phyloP scores from a whole-genome alignment of 805 yeast genomes.

The Saccharomycopsis oosterbeekiorum region DNA sequence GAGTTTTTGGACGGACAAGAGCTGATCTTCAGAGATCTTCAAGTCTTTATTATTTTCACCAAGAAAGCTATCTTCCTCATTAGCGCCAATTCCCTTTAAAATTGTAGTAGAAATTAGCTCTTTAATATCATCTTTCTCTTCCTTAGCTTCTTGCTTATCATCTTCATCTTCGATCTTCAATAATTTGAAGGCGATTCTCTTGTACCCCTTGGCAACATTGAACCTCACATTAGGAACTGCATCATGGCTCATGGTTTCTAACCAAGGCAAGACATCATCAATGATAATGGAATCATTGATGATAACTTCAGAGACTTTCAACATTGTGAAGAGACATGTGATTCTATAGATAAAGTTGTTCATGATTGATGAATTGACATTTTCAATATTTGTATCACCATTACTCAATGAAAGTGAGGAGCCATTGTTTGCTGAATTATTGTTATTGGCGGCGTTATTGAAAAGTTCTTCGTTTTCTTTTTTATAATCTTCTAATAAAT shows the following conservation, averaged over 20 bases:
- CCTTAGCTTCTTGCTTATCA: background rate
- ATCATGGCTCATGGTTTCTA: constrained; percentile 62
- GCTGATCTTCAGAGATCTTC: background rate
- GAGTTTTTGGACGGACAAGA: background rate
- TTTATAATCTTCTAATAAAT: constrained; percentile 27
- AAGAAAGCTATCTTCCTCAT: background rate
- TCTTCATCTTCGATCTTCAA: constrained; percentile 18
- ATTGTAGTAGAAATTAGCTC: background rate
- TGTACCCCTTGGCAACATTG: constrained; percentile 81
- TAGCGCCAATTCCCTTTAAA: background rate
- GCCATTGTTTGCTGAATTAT: constrained; percentile 14
- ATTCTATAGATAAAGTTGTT: constrained; percentile 82
- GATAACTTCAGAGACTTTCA: constrained; percentile 71
- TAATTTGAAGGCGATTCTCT: constrained; percentile 42
- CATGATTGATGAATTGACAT: constrained; percentile 17
- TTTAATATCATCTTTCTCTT: background rate
- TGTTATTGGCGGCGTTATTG: constrained; percentile 26
- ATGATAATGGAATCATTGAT: constrained; percentile 43
- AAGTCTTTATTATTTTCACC: background rate
- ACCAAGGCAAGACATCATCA: constrained; percentile 67
- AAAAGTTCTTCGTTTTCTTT: constrained; percentile 19
- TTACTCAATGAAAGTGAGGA: background rate
- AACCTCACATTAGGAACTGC: constrained; percentile 92
- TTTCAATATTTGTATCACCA: constrained; percentile 22
- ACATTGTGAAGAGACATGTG: constrained; percentile 80